Evolutionary conservation across 2,329 filamentous ascomycete species (phyloP).

Genomic region (Aspergillus neoniger): DNA sequence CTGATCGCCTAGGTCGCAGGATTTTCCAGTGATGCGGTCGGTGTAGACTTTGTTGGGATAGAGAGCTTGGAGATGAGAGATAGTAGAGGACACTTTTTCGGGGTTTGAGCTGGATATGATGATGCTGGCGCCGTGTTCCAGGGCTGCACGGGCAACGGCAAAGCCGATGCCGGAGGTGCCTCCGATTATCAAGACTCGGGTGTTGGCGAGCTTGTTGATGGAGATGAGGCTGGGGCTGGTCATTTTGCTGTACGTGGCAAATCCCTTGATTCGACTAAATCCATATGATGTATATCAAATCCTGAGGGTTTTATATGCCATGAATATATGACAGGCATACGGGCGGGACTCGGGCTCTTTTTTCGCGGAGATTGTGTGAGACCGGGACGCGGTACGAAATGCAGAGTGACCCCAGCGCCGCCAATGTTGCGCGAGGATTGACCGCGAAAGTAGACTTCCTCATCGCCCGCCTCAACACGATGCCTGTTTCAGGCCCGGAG

Average conservation of each 20-base stretch:
- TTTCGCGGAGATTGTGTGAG: too few species aligned
- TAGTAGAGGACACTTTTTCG: slow-evolving; percentile 41
- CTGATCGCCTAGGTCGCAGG: slow-evolving; percentile 47
- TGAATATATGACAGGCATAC: too few species aligned
- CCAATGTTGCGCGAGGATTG: too few species aligned
- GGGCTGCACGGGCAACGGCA: slow-evolving; percentile 51
- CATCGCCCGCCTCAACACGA: too few species aligned
- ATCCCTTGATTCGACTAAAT: too few species aligned
- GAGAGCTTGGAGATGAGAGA: slow-evolving; percentile 41
- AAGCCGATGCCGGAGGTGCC: slow-evolving; percentile 57
- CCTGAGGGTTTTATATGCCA: too few species aligned
- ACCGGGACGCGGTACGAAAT: too few species aligned
- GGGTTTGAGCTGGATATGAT: slow-evolving; percentile 51
- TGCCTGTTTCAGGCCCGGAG: too few species aligned
- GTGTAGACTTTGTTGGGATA: slow-evolving; percentile 43
- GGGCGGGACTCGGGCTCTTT: too few species aligned
- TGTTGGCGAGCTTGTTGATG: slow-evolving; percentile 48
- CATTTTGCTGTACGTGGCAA: neutral
- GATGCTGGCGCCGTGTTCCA: slow-evolving; percentile 53
- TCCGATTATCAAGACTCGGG: slow-evolving; percentile 54
- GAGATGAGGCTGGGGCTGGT: slow-evolving; percentile 18
- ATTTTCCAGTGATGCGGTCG: slow-evolving; percentile 43
- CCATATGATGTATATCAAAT: too few species aligned
- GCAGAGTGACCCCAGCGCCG: too few species aligned
- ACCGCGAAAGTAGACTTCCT: too few species aligned